A percentile compares a stretch with the other conserved stretches of the same genome.
Evolutionary conservation across 768 basidiomycete genomes (phyloP).

Genomic region (Boletales sp.): DNA sequence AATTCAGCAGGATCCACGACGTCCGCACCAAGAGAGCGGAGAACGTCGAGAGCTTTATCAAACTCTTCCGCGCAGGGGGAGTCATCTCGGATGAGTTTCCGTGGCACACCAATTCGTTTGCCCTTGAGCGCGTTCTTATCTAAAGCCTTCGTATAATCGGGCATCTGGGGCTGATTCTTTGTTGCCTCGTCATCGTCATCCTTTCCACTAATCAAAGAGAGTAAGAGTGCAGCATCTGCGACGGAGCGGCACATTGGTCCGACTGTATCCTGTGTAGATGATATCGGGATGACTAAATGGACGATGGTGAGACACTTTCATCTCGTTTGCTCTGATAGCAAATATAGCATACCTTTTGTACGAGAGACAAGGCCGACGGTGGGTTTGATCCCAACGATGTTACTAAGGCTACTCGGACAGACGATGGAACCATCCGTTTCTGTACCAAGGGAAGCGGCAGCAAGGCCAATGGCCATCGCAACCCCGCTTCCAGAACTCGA

Average conservation of each 20-base stretch:
- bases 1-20: constrained; percentile 64
- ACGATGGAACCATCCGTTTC: constrained; percentile 50
- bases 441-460: constrained; percentile 40
- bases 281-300: constrained; percentile 52
- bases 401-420: constrained; percentile 39
- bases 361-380: constrained; percentile 40
- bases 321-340: background rate
- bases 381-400: constrained; percentile 41
- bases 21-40: constrained; percentile 40
- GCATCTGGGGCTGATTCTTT: constrained; percentile 48
- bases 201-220: constrained; percentile 49
- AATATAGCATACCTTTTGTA: constrained; percentile 26
- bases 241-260: constrained; percentile 56
- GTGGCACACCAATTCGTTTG: constrained; percentile 52
- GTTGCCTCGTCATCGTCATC: constrained; percentile 54
- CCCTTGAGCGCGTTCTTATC: constrained; percentile 45
- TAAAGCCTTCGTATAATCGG: constrained; percentile 55
- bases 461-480: constrained; percentile 40
- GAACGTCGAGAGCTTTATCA: constrained; percentile 34
- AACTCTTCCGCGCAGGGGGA: constrained; percentile 33
- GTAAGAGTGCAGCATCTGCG: constrained; percentile 53
- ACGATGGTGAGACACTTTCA: background rate
- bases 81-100: constrained; percentile 27
- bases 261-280: constrained; percentile 53
- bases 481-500: constrained; percentile 44